Conservation (phyloP, 768 basidiomycete genomes). For the Boletus coccyginus region DNA sequence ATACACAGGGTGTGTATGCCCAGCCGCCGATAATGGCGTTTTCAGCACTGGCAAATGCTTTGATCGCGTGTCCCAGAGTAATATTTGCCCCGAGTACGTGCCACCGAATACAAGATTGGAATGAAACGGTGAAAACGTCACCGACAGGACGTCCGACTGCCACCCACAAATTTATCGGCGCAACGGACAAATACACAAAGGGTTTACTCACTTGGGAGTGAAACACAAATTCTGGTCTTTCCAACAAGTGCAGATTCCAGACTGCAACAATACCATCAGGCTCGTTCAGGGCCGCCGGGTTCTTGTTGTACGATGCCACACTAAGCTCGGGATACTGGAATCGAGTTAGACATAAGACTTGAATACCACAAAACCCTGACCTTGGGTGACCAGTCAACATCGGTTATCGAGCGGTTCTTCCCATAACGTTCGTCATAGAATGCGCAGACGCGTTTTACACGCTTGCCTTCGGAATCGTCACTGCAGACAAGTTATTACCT, state of each 20-base stretch:
- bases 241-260: slow-evolving; percentile 94
- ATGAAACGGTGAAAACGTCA: slow-evolving; percentile 96
- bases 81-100: slow-evolving; percentile 98
- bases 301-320: slow-evolving; percentile 97
- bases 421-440: slow-evolving; percentile 91
- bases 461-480: slow-evolving; percentile 87
- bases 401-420: slow-evolving; percentile 93
- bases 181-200: background rate
- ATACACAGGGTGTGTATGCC: slow-evolving; percentile 98
- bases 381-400: slow-evolving; percentile 97
- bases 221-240: slow-evolving; percentile 96
- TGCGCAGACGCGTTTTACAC: slow-evolving; percentile 90
- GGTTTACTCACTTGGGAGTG: slow-evolving; percentile 81
- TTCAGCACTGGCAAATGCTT: slow-evolving; percentile 96
- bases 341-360: background rate
- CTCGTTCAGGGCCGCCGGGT: slow-evolving; percentile 88
- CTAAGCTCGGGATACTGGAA: slow-evolving; percentile 90
- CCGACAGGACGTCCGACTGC: slow-evolving; percentile 96
- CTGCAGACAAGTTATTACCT: slow-evolving; percentile 38
- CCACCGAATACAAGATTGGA: slow-evolving; percentile 97
- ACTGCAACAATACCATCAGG: slow-evolving; percentile 96
- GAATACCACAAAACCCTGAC: slow-evolving; percentile 38
- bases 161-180: slow-evolving; percentile 2
- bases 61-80: slow-evolving; percentile 97
- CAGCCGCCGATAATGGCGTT: slow-evolving; percentile 92